Percentiles rank a stretch among this genome's conserved stretches.
Evolutionary conservation across 768 basidiomycete genomes (phyloP).

Genomic region (Leccinum rimulosum): DNA sequence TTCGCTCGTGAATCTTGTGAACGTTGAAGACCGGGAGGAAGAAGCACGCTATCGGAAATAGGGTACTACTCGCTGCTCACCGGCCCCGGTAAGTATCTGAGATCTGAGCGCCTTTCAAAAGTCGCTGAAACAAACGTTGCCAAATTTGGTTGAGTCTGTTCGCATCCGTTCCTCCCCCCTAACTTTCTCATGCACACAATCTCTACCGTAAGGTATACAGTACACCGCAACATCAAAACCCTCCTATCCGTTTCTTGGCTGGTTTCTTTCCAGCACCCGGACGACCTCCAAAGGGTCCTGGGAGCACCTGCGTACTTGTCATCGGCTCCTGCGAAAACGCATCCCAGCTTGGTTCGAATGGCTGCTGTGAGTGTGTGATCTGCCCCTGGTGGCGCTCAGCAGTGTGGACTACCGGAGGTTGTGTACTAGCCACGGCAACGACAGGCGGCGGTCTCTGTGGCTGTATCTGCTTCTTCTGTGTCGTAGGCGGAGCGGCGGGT

Average conservation of each 20-base stretch:
- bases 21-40: constrained; percentile 17
- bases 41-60: constrained; percentile 16
- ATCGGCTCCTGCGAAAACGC: constrained; percentile 42
- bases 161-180: not conserved
- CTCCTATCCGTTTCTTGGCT: constrained; percentile 67
- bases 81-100: constrained; percentile 10
- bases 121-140: constrained; percentile 20
- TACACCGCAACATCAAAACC: constrained; percentile 50
- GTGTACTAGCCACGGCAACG: constrained; percentile 27
- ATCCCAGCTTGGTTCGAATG: constrained; percentile 5
- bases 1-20: constrained; percentile 14
- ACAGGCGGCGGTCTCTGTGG: constrained; percentile 41
- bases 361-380: constrained; percentile 19
- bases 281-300: constrained; percentile 71
- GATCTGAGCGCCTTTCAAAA: not conserved
- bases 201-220: not conserved
- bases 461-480: constrained; percentile 24
- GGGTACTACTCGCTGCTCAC: constrained; percentile 18
- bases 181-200: not conserved
- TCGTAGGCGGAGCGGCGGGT: not conserved
- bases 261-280: constrained; percentile 45
- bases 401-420: constrained; percentile 16
- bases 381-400: constrained; percentile 6
- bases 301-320: constrained; percentile 67
- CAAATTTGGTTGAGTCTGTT: constrained; percentile 13